phyloP scores from a whole-genome alignment of 2,329 filamentous ascomycete genomes.

The Gnomoniopsis smithogilvyi region DNA sequence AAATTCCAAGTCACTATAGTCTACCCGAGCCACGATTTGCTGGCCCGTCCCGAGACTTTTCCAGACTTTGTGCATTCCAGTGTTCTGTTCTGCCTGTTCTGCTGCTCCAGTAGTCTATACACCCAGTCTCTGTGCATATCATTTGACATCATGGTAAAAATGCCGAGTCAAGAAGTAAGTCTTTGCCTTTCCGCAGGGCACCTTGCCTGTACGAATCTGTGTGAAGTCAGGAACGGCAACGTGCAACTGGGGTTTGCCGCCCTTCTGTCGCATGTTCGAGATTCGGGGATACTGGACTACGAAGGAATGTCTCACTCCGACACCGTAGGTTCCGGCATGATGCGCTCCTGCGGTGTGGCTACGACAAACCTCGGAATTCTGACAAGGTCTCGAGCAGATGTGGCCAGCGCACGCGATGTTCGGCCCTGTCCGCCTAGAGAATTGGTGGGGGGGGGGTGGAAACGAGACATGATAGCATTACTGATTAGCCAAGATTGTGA shows the following conservation, averaged over 20 bases:
- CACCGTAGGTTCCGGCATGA: background rate
- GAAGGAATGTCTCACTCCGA: conserved; percentile 4
- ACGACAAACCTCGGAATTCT: no score
- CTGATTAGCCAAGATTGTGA: no score
- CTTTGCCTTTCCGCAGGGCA: no score
- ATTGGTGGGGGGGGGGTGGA: no score
- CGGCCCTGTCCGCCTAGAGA: no score
- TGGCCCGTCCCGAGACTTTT: background rate
- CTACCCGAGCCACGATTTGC: background rate
- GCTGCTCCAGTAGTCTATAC: no score
- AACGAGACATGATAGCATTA: no score
- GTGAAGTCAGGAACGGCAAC: conserved; percentile 10
- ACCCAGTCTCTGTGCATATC: no score
- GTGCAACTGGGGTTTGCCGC: conserved; percentile 1
- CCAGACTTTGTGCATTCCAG: background rate
- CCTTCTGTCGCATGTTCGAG: background rate
- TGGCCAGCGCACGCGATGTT: no score
- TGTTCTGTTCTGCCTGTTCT: background rate
- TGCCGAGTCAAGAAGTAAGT: no score
- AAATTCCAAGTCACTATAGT: background rate
- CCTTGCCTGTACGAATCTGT: background rate
- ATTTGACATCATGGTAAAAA: no score
- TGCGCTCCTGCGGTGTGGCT: background rate
- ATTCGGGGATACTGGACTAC: conserved; percentile 2
- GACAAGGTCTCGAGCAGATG: no score